Conservation (phyloP, 1,284 basidiomycete species). For the Moesziomyces sp. region DNA sequence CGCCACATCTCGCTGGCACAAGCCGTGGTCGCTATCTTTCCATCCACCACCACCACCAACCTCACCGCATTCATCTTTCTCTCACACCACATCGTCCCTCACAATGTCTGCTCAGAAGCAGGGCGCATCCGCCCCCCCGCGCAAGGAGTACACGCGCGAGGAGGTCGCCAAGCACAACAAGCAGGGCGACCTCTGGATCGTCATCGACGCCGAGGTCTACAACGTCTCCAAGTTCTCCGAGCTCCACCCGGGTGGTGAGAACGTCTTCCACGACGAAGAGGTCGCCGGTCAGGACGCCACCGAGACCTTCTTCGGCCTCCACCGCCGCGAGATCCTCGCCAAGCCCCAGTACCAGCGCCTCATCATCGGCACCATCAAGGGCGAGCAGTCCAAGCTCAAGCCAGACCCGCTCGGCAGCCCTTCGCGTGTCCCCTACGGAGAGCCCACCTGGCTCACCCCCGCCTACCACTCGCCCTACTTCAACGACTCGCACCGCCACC, state of each 20-base stretch:
- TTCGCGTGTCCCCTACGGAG: conserved; percentile 66
- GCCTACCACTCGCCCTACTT: conserved; percentile 68
- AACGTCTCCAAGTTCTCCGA: conserved; percentile 66
- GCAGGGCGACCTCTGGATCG: conserved; percentile 89
- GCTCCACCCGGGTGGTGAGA: conserved; percentile 65
- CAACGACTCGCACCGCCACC: conserved; percentile 67
- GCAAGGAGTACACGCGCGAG: conserved; percentile 74
- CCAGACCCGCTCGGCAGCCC: conserved; percentile 57
- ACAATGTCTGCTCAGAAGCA: conserved; percentile 52
- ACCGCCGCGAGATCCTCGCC: conserved; percentile 63
- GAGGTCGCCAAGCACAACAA: conserved; percentile 90
- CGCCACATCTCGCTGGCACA: neutral
- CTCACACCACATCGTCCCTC: conserved; percentile 10
- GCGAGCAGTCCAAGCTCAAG: conserved; percentile 61
- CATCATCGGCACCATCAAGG: conserved; percentile 63
- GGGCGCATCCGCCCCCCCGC: conserved; percentile 32
- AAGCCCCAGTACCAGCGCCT: conserved; percentile 60
- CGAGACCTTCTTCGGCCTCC: conserved; percentile 67
- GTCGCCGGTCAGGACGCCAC: conserved; percentile 66
- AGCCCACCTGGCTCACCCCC: conserved; percentile 59
- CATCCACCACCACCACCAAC: neutral
- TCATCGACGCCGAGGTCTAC: conserved; percentile 69
- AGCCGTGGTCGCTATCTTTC: neutral
- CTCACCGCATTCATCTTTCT: neutral
- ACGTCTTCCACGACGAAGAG: conserved; percentile 64